Conservation (phyloP, 192 early-diverging fungal genomes). For the Entomortierella chlamydospora region DNA sequence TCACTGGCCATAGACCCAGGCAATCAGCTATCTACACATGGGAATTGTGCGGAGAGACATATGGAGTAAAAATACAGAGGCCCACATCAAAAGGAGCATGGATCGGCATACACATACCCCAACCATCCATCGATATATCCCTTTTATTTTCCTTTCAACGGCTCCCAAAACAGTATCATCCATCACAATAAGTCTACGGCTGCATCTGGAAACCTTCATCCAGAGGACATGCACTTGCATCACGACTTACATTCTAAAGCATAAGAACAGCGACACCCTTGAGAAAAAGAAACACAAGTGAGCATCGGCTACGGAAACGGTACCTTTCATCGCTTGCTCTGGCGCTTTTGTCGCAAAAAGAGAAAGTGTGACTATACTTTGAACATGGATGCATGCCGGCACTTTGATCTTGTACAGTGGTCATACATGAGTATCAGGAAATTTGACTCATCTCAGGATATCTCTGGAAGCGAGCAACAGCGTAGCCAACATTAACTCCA, state of each 20-base stretch:
- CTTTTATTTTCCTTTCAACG: neutral
- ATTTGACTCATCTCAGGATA: neutral
- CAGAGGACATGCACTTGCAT: neutral
- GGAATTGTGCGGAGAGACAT: neutral
- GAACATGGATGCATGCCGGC: neutral
- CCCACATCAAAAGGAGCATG: neutral
- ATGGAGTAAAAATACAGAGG: neutral
- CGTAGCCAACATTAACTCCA: no score
- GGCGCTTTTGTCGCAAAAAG: neutral
- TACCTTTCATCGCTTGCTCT: no score
- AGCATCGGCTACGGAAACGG: no score
- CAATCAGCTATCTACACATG: neutral
- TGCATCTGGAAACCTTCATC: neutral
- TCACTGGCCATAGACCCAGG: neutral
- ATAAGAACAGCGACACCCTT: no score
- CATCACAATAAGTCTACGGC: neutral
- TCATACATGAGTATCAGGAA: neutral
- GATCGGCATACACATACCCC: neutral
- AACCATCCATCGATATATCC: slow-evolving; percentile 29
- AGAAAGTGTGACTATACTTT: neutral
- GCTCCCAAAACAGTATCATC: neutral
- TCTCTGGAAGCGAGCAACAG: no score
- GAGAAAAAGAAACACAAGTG: no score
- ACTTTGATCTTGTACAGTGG: neutral
- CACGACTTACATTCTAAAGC: no score